A percentile compares a stretch with the other conserved stretches of the same genome.
Evolutionary conservation across 2,329 filamentous ascomycete genomes (phyloP).

Genomic region (Calonectria naviculata): DNA sequence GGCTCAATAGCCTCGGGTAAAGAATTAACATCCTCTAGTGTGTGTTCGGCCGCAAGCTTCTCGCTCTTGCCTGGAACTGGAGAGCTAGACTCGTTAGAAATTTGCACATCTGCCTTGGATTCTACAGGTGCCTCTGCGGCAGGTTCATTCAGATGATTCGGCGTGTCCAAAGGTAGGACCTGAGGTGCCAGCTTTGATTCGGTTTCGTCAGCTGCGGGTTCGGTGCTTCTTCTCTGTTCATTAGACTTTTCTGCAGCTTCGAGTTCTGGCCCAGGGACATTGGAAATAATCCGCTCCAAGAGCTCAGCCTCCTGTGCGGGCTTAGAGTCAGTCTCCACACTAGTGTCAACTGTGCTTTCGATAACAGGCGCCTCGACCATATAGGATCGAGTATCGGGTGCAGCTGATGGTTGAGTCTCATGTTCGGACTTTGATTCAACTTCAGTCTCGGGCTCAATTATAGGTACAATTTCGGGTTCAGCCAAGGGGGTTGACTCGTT

Average conservation of each 20-base stretch:
- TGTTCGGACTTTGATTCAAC: conserved; percentile 41
- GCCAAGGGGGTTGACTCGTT: conserved; percentile 31
- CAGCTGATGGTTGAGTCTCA: conserved; percentile 36
- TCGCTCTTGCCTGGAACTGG: not conserved
- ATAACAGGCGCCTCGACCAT: conserved; percentile 26
- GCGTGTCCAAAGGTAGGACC: not conserved
- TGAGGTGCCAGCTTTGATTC: not conserved
- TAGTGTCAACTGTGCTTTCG: conserved; percentile 28
- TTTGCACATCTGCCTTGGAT: not conserved
- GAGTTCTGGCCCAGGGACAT: conserved; percentile 32
- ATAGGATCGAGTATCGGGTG: conserved; percentile 21
- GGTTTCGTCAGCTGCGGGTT: conserved; percentile 24
- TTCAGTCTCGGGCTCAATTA: conserved; percentile 42
- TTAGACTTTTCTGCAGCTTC: conserved; percentile 26
- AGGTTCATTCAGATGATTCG: conserved; percentile 5
- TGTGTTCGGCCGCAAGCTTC: not conserved
- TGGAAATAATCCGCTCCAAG: conserved; percentile 27
- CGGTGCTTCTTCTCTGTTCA: conserved; percentile 21
- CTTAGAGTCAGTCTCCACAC: conserved; percentile 16
- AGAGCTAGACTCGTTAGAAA: not conserved
- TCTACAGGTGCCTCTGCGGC: not conserved
- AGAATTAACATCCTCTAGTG: not conserved
- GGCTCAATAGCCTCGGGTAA: not conserved
- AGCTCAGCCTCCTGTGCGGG: conserved; percentile 23
- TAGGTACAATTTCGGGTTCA: conserved; percentile 39